Evolutionary conservation across 2,329 filamentous ascomycete species (phyloP).

Genomic region (Aquanectria penicillioides): DNA sequence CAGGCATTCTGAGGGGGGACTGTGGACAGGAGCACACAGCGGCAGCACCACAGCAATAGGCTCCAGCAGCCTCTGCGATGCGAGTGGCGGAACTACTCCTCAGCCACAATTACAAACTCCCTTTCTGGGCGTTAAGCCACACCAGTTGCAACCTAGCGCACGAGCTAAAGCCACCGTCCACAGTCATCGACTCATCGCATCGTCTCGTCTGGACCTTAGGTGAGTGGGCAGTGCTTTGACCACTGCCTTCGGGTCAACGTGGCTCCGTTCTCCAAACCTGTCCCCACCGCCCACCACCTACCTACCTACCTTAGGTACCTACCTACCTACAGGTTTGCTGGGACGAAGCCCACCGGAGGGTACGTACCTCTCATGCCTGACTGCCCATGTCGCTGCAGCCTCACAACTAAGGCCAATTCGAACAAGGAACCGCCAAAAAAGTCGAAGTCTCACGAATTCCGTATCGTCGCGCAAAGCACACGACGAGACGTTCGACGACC

Average conservation of each 20-base stretch:
- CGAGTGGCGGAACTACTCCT: neutral
- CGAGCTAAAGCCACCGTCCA: too few species aligned
- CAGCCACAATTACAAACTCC: neutral
- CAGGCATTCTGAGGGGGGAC: too few species aligned
- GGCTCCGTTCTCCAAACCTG: slow-evolving; percentile 11
- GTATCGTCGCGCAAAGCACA: slow-evolving; percentile 18
- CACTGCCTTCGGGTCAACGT: slow-evolving; percentile 24
- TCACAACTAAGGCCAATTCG: slow-evolving; percentile 21
- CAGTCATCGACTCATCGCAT: too few species aligned
- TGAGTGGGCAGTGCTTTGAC: neutral
- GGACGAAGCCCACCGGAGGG: too few species aligned
- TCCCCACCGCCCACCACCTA: neutral
- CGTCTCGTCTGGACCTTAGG: too few species aligned
- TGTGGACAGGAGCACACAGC: neutral
- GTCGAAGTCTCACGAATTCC: slow-evolving; percentile 21
- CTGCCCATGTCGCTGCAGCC: too few species aligned
- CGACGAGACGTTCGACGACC: slow-evolving; percentile 4
- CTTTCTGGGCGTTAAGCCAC: neutral
- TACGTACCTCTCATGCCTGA: slow-evolving; percentile 5
- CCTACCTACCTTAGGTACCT: too few species aligned
- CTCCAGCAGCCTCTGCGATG: too few species aligned
- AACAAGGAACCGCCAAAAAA: slow-evolving; percentile 19
- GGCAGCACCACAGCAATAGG: too few species aligned
- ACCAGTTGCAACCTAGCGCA: too few species aligned
- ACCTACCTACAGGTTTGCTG: too few species aligned